phyloP scores from a whole-genome alignment of 805 yeast genomes.

The Starmerella etchellsii region DNA sequence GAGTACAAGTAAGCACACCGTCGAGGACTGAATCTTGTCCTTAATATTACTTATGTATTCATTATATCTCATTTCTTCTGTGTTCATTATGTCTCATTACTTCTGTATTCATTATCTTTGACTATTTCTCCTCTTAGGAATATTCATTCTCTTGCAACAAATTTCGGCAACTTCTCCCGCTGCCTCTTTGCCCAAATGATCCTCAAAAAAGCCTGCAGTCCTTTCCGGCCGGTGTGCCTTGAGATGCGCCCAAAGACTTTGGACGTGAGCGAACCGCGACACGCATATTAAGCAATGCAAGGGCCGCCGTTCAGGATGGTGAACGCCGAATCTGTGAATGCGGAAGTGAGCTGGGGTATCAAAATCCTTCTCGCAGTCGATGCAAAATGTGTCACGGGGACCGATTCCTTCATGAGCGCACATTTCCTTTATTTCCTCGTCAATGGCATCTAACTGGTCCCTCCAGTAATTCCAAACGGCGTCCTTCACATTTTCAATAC shows the following conservation, averaged over 20 bases:
- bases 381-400: not conserved
- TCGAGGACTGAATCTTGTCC: no score
- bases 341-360: not conserved
- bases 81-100: no score
- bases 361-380: not conserved
- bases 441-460: not conserved
- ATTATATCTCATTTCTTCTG: no score
- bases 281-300: not conserved
- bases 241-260: conserved; percentile 1
- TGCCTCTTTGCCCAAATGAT: not conserved
- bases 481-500: not conserved
- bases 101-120: no score
- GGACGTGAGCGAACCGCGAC: not conserved
- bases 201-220: not conserved
- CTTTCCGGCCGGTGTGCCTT: not conserved
- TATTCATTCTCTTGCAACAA: not conserved
- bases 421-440: not conserved
- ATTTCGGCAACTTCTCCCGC: not conserved
- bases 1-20: no score
- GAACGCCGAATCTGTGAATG: not conserved
- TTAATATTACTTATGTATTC: no score
- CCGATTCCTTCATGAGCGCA: not conserved
- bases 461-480: not conserved
- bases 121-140: no score
- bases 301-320: not conserved